Evolutionary conservation across 805 yeast genomes (phyloP), one percentile per base, ranked within the genome.

Genomic region (Saturnispora galanensis): DNA sequence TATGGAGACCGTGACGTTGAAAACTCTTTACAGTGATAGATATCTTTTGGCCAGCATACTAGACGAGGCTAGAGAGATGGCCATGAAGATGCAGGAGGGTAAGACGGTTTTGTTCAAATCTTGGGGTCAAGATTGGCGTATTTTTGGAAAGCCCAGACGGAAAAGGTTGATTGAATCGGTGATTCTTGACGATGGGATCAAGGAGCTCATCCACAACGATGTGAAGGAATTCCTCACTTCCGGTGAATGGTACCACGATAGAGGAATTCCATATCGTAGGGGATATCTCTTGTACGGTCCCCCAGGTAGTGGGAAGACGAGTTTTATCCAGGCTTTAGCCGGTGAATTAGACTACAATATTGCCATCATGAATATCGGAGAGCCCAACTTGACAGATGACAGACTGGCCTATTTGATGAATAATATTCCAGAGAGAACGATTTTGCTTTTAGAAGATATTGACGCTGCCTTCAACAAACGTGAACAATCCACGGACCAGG

Each of bases 41-140:
- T 64, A 65, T 39, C 63, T 90, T 21, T 83, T 93, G 55, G 68
- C 71, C 28, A 79, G 82, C 8, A 67, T 65, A 49, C 68, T 93
- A 44, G 73, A 71, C 13, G 97, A 93, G 56, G 97, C 97, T 3
- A 86, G 89, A 55, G 64, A 69, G 33, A 64, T 86, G 67, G 97
- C 97, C 0, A 70, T 88, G 58, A 77, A 77, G 54, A 73, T 81
- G 29, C 81, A 84, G 48, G 95, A 87, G 58, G 97, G 98, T 7
- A 90, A 88, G 58, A 93, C 97, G 0, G 97, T 93, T 7, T 66
- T 93, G 5, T 93, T 76, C 62, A 86, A 96, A 4, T 84, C 96
- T 10, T 90, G 93, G 86, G 98, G 97, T 1, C 96, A 96, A 28
- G 98, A 93, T 58, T 93, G 98, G 98, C 72, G 97, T 56, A 95